phyloP scores from a whole-genome alignment of 257 asterid species.

The Jaltomata sinuosa region DNA sequence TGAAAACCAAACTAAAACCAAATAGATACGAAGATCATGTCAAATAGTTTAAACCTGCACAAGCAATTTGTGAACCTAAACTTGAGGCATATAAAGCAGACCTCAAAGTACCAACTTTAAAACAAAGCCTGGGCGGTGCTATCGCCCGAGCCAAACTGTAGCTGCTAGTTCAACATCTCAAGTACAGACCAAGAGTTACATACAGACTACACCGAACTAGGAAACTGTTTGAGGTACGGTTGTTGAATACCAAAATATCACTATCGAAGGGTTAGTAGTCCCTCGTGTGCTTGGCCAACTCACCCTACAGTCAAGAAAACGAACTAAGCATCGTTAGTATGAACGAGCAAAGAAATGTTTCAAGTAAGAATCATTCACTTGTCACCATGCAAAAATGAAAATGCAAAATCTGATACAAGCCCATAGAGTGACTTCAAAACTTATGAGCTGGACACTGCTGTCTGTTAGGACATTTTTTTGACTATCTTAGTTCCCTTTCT shows the following conservation, averaged over 20 bases:
- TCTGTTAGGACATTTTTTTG: neutral
- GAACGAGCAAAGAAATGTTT: neutral
- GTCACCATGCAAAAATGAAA: neutral
- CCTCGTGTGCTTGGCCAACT: constrained; percentile 5
- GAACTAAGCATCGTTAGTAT: neutral
- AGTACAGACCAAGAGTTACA: neutral
- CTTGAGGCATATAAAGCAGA: neutral
- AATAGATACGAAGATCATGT: neutral
- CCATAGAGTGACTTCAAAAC: too few relatives aligned
- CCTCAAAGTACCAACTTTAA: neutral
- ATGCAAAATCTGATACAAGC: neutral
- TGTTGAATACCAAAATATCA: neutral
- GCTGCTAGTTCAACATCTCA: neutral
- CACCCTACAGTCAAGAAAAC: neutral
- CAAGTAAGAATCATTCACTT: neutral
- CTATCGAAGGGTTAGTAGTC: neutral
- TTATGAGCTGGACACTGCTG: too few relatives aligned
- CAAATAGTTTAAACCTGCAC: too few relatives aligned
- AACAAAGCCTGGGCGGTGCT: neutral
- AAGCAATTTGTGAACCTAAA: too few relatives aligned
- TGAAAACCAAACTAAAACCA: neutral
- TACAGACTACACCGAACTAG: neutral
- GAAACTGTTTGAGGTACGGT: too few relatives aligned
- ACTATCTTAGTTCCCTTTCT: too few relatives aligned
- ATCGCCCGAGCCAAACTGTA: neutral